Conservation (phyloP, 192 early-diverging fungal species). For the Phlyctochytrium bullatum region DNA sequence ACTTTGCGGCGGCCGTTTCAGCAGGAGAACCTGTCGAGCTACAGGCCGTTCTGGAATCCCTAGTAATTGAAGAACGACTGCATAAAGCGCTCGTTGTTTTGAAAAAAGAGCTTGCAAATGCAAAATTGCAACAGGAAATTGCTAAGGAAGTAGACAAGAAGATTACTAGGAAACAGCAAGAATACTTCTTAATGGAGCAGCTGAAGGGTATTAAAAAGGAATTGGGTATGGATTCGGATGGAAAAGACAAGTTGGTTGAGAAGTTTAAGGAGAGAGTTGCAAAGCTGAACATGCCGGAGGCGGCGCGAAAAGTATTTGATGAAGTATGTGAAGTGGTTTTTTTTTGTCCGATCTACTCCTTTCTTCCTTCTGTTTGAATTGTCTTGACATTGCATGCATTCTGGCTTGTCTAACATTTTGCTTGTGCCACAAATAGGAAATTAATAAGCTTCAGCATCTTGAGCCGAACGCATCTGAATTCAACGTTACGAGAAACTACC, state of each 20-base stretch:
- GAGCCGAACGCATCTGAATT: slow-evolving; percentile 97
- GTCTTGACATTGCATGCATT: not conserved
- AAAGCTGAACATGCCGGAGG: slow-evolving; percentile 84
- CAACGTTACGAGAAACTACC: slow-evolving; percentile 97
- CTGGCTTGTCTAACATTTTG: too few species aligned
- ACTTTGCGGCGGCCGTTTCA: slow-evolving; percentile 96
- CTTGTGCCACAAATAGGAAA: slow-evolving; percentile 54
- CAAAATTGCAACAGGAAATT: slow-evolving; percentile 96
- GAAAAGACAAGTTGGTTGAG: slow-evolving; percentile 96
- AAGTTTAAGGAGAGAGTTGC: slow-evolving; percentile 86
- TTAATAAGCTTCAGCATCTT: slow-evolving; percentile 87
- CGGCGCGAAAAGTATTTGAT: slow-evolving; percentile 94
- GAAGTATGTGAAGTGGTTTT: slow-evolving; percentile 66
- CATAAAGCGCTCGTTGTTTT: slow-evolving; percentile 89
- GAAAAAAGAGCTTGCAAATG: slow-evolving; percentile 98
- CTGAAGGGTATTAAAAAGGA: slow-evolving; percentile 99
- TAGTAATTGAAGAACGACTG: slow-evolving; percentile 86
- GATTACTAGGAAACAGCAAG: slow-evolving; percentile 95
- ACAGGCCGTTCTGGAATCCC: slow-evolving; percentile 86
- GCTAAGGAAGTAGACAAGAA: slow-evolving; percentile 97
- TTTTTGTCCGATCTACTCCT: slow-evolving; percentile 12
- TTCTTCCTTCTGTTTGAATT: slow-evolving; percentile 8
- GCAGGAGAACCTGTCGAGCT: slow-evolving; percentile 88
- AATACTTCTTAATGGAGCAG: slow-evolving; percentile 99
- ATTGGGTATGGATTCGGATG: slow-evolving; percentile 94